Evolutionary conservation across 352 stramenopile genomes (phyloP), one percentile per base, ranked within the genome.

Genomic region (Phytophthora fragariaefolia): DNA sequence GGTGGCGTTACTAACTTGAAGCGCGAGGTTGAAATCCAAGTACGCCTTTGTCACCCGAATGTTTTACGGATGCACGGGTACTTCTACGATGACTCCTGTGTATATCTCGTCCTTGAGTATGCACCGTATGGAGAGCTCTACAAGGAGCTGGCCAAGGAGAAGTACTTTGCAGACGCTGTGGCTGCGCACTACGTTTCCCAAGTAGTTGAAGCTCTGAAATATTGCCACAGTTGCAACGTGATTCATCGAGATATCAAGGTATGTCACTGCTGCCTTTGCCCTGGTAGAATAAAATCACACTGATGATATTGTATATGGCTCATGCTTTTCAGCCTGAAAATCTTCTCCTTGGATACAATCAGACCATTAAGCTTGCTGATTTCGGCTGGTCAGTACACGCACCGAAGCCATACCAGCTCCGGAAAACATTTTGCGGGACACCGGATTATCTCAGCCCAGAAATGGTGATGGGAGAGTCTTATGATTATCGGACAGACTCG

Each of bases 191-290:
- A 95, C 55, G 76, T 95, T 46, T 69, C 77, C n/a, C 85, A 96
- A 71, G 77, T 96, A 15, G 77, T 91, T 17, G 74, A 90, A 57
- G 87, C 89, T 6, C 69, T 96, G 2, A 78, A 82, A 32, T 92
- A 96, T 46, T 82, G 87, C 15, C 89, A 97, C 74, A 80, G 73
- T 22, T 87, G 82, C 46, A 66, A 87, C 32, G 84, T 97, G 24
- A 95, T 96, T 66, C 89, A 97, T 51, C 86, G 89, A 12, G 89
- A 97, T 40, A 94, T 97, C 60, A 97, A 97, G 81, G 84, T 95
- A 71, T 54, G 54, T 36, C 6, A 12, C 30, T 36, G 12, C 30
- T 36, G 30, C 12, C 12, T 36, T 6, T 6, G 30, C 6, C 6
- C 30, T 36, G 30, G n/a, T n/a, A n/a, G n/a, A n/a, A n/a, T n/a